Percentiles rank a stretch among this genome's conserved stretches.
Conservation (phyloP, 1,284 basidiomycete species). For the Naganishia albida region DNA sequence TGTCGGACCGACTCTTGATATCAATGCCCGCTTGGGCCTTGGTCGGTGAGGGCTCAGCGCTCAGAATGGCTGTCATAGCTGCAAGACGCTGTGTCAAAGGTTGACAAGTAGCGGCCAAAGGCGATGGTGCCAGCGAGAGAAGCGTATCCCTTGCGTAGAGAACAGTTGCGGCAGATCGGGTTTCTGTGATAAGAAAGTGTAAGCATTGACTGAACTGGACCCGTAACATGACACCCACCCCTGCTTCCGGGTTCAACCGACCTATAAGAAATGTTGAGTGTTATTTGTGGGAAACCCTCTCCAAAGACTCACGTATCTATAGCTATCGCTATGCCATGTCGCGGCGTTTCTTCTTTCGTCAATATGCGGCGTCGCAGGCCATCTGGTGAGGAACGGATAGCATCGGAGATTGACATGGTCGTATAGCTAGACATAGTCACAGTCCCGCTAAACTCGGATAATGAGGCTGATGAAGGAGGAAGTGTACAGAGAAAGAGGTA, state of each 20-base stretch:
- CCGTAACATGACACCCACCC: no score
- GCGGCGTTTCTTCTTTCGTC: background rate
- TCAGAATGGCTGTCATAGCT: background rate
- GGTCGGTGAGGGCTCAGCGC: background rate
- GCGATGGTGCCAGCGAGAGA: background rate
- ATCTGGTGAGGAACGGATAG: background rate
- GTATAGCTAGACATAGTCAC: background rate
- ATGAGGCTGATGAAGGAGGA: background rate
- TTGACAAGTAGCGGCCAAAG: background rate
- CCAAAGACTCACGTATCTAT: conserved; percentile 10
- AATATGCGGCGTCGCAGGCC: background rate
- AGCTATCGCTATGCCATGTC: background rate
- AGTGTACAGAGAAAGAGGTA: no score
- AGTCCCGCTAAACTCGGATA: background rate
- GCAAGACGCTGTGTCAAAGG: background rate
- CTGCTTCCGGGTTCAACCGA: no score
- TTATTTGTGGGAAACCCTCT: background rate
- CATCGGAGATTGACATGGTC: background rate
- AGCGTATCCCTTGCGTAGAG: background rate
- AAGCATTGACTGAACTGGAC: no score
- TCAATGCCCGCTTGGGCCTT: background rate
- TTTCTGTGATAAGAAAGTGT: background rate
- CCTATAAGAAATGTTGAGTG: background rate
- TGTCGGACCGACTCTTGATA: background rate
- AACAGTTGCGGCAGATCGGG: background rate